Percentiles rank a stretch among this genome's conserved stretches.
Evolutionary conservation across 2,329 filamentous ascomycete genomes (phyloP).

Genomic region (Corniculantispora saksenae): DNA sequence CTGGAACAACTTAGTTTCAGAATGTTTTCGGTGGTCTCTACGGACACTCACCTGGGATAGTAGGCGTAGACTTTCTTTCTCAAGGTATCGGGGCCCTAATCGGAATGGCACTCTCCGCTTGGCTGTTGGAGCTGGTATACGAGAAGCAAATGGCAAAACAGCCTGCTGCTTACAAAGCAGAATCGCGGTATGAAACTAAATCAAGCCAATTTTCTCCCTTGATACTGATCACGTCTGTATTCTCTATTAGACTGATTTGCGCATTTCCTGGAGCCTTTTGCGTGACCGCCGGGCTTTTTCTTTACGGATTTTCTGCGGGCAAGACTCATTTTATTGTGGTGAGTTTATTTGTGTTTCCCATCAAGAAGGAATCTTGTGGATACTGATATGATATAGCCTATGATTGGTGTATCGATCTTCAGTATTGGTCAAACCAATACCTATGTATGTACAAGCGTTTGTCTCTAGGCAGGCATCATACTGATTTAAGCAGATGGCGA

Average conservation of each 20-base stretch:
- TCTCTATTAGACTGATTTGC: neutral
- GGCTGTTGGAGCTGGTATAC: constrained; percentile 4
- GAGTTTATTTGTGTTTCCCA: neutral
- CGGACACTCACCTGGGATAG: constrained; percentile 3
- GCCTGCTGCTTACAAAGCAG: neutral
- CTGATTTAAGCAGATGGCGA: neutral
- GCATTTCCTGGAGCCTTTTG: constrained; percentile 8
- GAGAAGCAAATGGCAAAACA: neutral
- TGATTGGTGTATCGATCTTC: constrained; percentile 9
- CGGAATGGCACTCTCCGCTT: constrained; percentile 3
- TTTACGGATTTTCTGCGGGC: constrained; percentile 15
- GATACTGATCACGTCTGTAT: neutral
- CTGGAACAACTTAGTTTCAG: neutral
- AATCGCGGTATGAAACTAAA: neutral
- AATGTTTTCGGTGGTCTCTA: neutral
- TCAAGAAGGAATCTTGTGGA: neutral
- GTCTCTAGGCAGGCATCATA: neutral
- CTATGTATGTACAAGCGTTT: neutral
- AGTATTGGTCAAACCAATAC: constrained; percentile 10
- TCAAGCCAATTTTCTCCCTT: neutral
- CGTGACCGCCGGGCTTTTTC: constrained; percentile 9
- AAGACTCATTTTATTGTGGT: constrained; percentile 19
- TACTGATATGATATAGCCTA: neutral
- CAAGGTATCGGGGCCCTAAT: constrained; percentile 11
- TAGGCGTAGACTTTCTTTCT: constrained; percentile 1